These are phyloP conservation scores for Myxozyma kluyveri DNA, from an alignment of 805 yeast species.

Conservation along the genomic window DNA sequence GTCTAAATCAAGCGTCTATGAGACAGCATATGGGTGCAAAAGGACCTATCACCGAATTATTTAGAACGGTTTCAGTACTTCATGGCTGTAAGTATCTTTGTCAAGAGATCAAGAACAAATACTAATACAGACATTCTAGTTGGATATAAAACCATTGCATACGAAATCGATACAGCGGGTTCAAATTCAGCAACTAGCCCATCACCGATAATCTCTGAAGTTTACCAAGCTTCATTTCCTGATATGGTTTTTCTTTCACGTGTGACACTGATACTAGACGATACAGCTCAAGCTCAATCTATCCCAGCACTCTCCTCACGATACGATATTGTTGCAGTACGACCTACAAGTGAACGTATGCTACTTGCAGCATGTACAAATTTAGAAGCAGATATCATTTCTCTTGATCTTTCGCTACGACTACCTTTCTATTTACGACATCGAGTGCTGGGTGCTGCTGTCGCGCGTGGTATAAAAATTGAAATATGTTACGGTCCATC, in stretches of 20 bases:
- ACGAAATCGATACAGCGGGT: constrained; percentile 52
- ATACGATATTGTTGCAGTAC: constrained; percentile 80
- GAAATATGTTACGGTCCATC: constrained; percentile 70
- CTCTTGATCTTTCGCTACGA: constrained; percentile 63
- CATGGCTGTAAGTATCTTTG: constrained; percentile 29
- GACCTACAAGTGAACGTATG: constrained; percentile 77
- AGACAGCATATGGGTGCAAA: constrained; percentile 7
- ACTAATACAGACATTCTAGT: constrained; percentile 11
- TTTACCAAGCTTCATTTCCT: constrained; percentile 3
- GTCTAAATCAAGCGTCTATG: constrained; percentile 10
- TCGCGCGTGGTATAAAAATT: constrained; percentile 75
- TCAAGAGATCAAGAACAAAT: not conserved
- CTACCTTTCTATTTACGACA: constrained; percentile 78
- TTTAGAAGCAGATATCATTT: constrained; percentile 76
- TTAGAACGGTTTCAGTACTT: constrained; percentile 32
- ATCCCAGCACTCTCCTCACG: constrained; percentile 44
- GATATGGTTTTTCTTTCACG: constrained; percentile 45
- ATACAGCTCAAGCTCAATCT: constrained; percentile 71
- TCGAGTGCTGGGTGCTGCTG: constrained; percentile 78
- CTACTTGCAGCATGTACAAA: constrained; percentile 69
- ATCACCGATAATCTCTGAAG: constrained; percentile 14
- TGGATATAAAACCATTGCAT: constrained; percentile 75
- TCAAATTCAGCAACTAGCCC: constrained; percentile 28
- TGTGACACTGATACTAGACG: constrained; percentile 71
- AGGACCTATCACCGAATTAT: constrained; percentile 22